Percentiles rank a stretch among this genome's conserved stretches.
These are phyloP conservation scores for Fusarium buharicum DNA, from an alignment of 2,329 filamentous ascomycete species.

Conservation along the genomic window DNA sequence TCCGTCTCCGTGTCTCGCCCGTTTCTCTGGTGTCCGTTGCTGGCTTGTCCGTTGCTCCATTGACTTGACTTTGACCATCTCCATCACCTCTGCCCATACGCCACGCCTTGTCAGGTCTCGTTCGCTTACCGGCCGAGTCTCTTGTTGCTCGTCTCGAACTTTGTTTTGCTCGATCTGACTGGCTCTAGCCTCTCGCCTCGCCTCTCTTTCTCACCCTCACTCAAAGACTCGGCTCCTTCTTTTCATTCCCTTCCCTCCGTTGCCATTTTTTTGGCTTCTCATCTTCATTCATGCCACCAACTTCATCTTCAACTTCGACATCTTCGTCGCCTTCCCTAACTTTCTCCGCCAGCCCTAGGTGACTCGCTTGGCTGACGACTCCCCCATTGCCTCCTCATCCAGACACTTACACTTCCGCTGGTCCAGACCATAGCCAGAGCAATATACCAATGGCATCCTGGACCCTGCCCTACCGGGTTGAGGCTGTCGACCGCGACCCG, in stretches of 20 bases:
- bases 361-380: slow-evolving; percentile 35
- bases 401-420: slow-evolving; percentile 19
- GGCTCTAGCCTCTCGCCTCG: slow-evolving; percentile 35
- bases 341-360: slow-evolving; percentile 35
- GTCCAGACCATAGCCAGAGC: slow-evolving; percentile 13
- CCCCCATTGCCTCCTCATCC: slow-evolving; percentile 22
- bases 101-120: slow-evolving; percentile 40
- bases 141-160: slow-evolving; percentile 41
- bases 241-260: slow-evolving; percentile 27
- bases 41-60: slow-evolving; percentile 38
- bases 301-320: slow-evolving; percentile 34
- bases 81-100: slow-evolving; percentile 20
- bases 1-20: slow-evolving; percentile 37
- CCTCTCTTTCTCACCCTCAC: slow-evolving; percentile 36
- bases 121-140: slow-evolving; percentile 38
- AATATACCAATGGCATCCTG: slow-evolving; percentile 50
- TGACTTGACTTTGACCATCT: slow-evolving; percentile 41
- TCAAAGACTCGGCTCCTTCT: slow-evolving; percentile 35
- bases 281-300: slow-evolving; percentile 35
- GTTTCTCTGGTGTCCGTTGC: slow-evolving; percentile 41
- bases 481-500: slow-evolving; percentile 50
- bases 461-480: slow-evolving; percentile 50
- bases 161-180: slow-evolving; percentile 42
- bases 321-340: slow-evolving; percentile 31
- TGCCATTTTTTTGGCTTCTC: slow-evolving; percentile 34